These are phyloP conservation scores for Trichoderma sp. DNA, from an alignment of 2,329 filamentous ascomycete species.

Conservation along the genomic window DNA sequence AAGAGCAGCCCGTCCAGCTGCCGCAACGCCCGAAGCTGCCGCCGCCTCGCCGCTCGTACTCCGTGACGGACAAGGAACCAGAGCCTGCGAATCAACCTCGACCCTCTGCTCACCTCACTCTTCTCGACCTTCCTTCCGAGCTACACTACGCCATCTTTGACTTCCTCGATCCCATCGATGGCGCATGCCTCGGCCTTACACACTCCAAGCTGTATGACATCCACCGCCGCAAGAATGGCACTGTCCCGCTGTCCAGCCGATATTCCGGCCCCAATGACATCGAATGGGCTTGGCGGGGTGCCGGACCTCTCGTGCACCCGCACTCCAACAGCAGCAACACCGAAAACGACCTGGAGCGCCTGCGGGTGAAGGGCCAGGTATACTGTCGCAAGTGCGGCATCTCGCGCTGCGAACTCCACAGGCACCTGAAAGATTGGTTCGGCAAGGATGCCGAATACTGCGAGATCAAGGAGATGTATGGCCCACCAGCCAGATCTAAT, in stretches of 20 bases:
- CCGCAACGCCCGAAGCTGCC: slow-evolving; percentile 45
- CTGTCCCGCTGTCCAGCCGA: slow-evolving; percentile 59
- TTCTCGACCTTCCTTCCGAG: slow-evolving; percentile 61
- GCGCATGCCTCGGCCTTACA: slow-evolving; percentile 63
- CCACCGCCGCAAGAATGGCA: slow-evolving; percentile 59
- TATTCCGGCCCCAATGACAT: slow-evolving; percentile 65
- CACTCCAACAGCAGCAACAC: slow-evolving; percentile 30
- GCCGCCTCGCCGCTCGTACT: slow-evolving; percentile 60
- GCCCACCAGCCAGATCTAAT: slow-evolving; percentile 50
- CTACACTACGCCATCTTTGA: slow-evolving; percentile 65
- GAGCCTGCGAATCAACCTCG: slow-evolving; percentile 54
- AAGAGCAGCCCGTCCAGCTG: slow-evolving; percentile 29
- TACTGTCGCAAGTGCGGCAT: slow-evolving; percentile 66
- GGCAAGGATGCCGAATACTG: slow-evolving; percentile 62
- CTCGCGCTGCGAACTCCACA: slow-evolving; percentile 64
- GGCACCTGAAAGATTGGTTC: slow-evolving; percentile 65
- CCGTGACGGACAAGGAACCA: slow-evolving; percentile 64
- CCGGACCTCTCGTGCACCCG: slow-evolving; percentile 49
- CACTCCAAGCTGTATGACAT: slow-evolving; percentile 62
- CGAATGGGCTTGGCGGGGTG: slow-evolving; percentile 66
- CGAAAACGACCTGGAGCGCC: slow-evolving; percentile 45
- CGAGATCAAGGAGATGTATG: slow-evolving; percentile 61
- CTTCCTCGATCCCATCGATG: slow-evolving; percentile 66
- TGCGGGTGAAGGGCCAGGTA: slow-evolving; percentile 61
- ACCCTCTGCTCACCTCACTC: slow-evolving; percentile 50